Evolutionary conservation across 352 stramenopile genomes (phyloP).

Genomic region (Phytophthora pinifolia): DNA sequence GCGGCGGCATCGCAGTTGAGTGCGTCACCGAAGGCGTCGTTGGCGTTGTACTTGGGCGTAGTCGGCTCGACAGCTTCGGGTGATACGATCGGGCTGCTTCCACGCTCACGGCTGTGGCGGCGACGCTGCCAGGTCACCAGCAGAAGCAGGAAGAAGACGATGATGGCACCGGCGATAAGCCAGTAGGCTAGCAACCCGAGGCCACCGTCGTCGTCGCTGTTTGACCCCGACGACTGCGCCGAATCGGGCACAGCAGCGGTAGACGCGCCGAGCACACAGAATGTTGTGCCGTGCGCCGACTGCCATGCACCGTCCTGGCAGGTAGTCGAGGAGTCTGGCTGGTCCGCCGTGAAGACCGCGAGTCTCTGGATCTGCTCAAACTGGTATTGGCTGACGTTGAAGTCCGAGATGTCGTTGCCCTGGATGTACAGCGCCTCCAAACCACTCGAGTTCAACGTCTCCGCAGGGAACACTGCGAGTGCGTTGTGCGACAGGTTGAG

Average conservation of each 20-base stretch:
- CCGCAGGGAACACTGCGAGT: constrained; percentile 29
- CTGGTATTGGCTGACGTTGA: constrained; percentile 34
- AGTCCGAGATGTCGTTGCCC: constrained; percentile 36
- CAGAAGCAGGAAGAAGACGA: constrained; percentile 37
- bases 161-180: constrained; percentile 34
- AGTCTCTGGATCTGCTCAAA: constrained; percentile 36
- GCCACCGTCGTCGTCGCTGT: constrained; percentile 8
- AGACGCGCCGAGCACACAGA: constrained; percentile 38
- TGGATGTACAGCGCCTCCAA: constrained; percentile 38
- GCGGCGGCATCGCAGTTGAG: constrained; percentile 12
- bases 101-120: constrained; percentile 20
- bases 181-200: constrained; percentile 31
- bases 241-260: constrained; percentile 26
- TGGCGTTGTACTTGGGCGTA: constrained; percentile 24
- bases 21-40: constrained; percentile 24
- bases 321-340: constrained; percentile 17
- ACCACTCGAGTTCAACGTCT: constrained; percentile 24
- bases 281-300: constrained; percentile 30
- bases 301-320: constrained; percentile 36
- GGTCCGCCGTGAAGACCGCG: constrained; percentile 32
- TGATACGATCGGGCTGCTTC: constrained; percentile 27
- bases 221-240: constrained; percentile 19
- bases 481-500: constrained; percentile 46
- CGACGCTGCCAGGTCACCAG: constrained; percentile 34
- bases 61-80: constrained; percentile 23